phyloP scores from a whole-genome alignment of 805 yeast species.

The Lachancea fermentati region DNA sequence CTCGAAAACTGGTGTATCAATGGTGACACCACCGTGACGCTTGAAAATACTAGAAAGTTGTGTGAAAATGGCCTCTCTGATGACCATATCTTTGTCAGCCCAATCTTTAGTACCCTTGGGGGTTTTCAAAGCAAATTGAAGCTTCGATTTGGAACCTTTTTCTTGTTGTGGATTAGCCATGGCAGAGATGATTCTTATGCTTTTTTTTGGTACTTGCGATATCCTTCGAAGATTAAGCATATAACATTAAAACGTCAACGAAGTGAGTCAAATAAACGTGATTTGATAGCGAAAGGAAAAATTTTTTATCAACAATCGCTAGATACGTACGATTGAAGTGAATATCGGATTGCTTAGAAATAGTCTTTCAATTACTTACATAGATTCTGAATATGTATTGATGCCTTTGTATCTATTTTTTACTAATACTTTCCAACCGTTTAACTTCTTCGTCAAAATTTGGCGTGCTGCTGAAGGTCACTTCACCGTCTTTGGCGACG shows the following conservation, averaged over 20 bases:
- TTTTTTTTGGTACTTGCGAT: background rate
- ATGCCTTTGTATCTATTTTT: background rate
- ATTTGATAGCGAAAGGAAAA: background rate
- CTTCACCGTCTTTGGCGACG: slow-evolving; percentile 18
- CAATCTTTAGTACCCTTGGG: slow-evolving; percentile 98
- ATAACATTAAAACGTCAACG: background rate
- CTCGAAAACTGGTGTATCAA: slow-evolving; percentile 98
- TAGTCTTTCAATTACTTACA: background rate
- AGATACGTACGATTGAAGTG: no score
- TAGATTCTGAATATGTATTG: background rate
- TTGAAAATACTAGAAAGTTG: slow-evolving; percentile 72
- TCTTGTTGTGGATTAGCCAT: slow-evolving; percentile 12
- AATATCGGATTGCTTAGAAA: no score
- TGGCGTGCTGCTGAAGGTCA: slow-evolving; percentile 20
- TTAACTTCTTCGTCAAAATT: slow-evolving; percentile 12
- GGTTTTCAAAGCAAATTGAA: slow-evolving; percentile 76
- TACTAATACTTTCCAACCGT: background rate
- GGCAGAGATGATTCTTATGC: slow-evolving; percentile 9
- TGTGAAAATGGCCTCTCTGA: slow-evolving; percentile 80
- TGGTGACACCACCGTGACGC: slow-evolving; percentile 96
- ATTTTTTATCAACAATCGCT: background rate
- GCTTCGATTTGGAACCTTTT: slow-evolving; percentile 39
- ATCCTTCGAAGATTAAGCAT: slow-evolving; percentile 3
- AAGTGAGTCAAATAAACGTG: slow-evolving; percentile 1
- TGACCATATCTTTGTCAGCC: slow-evolving; percentile 97